Evolutionary conservation across 2,329 filamentous ascomycete species (phyloP).

Genomic region (Colletotrichum orbiculare): DNA sequence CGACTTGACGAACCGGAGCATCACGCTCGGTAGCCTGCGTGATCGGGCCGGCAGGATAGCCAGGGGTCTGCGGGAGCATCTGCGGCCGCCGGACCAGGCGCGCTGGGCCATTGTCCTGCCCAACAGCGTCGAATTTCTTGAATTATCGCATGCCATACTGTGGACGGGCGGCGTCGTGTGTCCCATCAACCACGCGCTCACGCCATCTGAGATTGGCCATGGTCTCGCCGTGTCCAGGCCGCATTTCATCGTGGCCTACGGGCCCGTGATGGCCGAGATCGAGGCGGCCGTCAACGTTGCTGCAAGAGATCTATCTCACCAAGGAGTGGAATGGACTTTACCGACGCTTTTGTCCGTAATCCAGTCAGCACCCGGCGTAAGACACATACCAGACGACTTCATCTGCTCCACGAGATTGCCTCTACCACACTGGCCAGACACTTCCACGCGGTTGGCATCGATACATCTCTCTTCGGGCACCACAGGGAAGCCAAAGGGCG

Average conservation of each 20-base stretch:
- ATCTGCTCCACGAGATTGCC: slow-evolving; percentile 43
- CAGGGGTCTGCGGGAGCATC: slow-evolving; percentile 47
- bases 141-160: slow-evolving; percentile 53
- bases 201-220: slow-evolving; percentile 52
- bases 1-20: slow-evolving; percentile 56
- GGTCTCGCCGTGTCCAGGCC: slow-evolving; percentile 54
- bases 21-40: slow-evolving; percentile 55
- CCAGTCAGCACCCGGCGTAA: slow-evolving; percentile 36
- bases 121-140: slow-evolving; percentile 57
- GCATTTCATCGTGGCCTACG: slow-evolving; percentile 53
- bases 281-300: slow-evolving; percentile 48
- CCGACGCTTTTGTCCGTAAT: slow-evolving; percentile 51
- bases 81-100: slow-evolving; percentile 48
- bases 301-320: slow-evolving; percentile 38
- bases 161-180: slow-evolving; percentile 54
- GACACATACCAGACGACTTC: slow-evolving; percentile 49
- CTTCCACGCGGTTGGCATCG: slow-evolving; percentile 47
- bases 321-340: slow-evolving; percentile 46
- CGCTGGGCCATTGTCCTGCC: slow-evolving; percentile 56
- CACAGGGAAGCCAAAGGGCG: slow-evolving; percentile 91
- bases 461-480: slow-evolving; percentile 70
- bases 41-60: slow-evolving; percentile 54
- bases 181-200: slow-evolving; percentile 53
- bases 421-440: slow-evolving; percentile 51
- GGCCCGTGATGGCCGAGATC: slow-evolving; percentile 44